Conservation (phyloP, 441 rosid genomes). For the Adansonia gregorii region DNA sequence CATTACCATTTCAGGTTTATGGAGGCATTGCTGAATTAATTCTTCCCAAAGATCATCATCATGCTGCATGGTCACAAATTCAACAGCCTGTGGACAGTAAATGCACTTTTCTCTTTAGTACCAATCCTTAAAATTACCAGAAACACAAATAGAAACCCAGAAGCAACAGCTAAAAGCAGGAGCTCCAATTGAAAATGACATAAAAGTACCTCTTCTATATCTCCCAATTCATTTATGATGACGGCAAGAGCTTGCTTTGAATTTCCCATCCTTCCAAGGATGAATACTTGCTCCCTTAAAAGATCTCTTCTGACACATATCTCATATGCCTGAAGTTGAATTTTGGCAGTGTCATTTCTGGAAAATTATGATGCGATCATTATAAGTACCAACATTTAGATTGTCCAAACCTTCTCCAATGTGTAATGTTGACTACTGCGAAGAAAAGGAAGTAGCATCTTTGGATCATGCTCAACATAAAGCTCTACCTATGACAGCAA, state of each 20-base stretch:
- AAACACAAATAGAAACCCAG: slow-evolving; percentile 16
- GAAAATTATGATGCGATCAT: slow-evolving; percentile 20
- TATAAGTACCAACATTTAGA: slow-evolving; percentile 25
- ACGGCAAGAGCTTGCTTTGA: slow-evolving; percentile 86
- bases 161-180: slow-evolving; percentile 24
- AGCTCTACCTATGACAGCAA: slow-evolving; percentile 75
- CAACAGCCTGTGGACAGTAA: slow-evolving; percentile 83
- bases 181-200: slow-evolving; percentile 24
- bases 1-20: slow-evolving; percentile 95
- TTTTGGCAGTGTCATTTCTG: slow-evolving; percentile 34
- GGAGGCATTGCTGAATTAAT: slow-evolving; percentile 85
- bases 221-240: slow-evolving; percentile 88
- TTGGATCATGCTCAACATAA: slow-evolving; percentile 88
- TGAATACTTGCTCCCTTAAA: slow-evolving; percentile 91
- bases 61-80: slow-evolving; percentile 94
- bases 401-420: slow-evolving; percentile 79
- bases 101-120: slow-evolving; percentile 8
- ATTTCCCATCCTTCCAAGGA: slow-evolving; percentile 99
- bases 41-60: slow-evolving; percentile 99
- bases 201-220: slow-evolving; percentile 87
- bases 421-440: slow-evolving; percentile 98
- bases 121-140: slow-evolving; percentile 20
- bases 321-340: slow-evolving; percentile 78
- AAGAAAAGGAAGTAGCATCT: slow-evolving; percentile 96
- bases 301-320: slow-evolving; percentile 80